Evolutionary conservation across 164 flowering plant genomes (phyloP), one percentile per base, ranked within the genome.

Genomic region (Santalum album): DNA sequence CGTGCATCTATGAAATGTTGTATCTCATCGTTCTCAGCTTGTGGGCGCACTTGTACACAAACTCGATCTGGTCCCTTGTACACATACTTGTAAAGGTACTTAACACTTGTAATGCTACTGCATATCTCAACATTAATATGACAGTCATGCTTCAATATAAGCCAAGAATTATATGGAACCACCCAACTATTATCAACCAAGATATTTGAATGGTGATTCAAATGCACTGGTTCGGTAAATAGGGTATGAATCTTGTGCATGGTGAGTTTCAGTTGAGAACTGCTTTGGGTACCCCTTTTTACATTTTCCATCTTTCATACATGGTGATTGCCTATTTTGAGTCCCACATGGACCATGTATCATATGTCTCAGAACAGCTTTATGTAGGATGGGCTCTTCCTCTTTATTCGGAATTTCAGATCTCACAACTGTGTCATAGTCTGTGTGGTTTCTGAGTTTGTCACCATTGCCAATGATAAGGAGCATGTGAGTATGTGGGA

Each of bases 261-360:
- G 39, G 14, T 18, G 22, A 1, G 61, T 54, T 2, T 7, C 2
- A 12, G 9, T 22, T 19, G n/a, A n/a, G 9, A 57, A 57, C 0
- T 7, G 4, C 18, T 49, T 44, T 12, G 68, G 67, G 47, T 43
- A 65, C 39, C n/a, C 16, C 7, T 38, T 43, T 18, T 46, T 55
- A 21, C 61, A 69, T 1, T 17, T 19, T 0, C 29, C 38, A 16
- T 43, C 54, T n/a, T n/a, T 54, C 22, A 36, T 36, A 15, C 40
- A 23, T 36, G 57, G 58, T 65, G 18, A 54, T 65, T 0, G 22
- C 20, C 22, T 15, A 1, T 0, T 51, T 55, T 34, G 29, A 19
- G 17, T 67, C 52, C 66, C 69, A 51, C 51, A 60, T 1, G 58
- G 66, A 0, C 61, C 67, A 55, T 67, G 69, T 29, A 60, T 61